These are phyloP conservation scores for Volutella citrinella DNA, from an alignment of 2,329 filamentous ascomycete species.

Conservation along the genomic window DNA sequence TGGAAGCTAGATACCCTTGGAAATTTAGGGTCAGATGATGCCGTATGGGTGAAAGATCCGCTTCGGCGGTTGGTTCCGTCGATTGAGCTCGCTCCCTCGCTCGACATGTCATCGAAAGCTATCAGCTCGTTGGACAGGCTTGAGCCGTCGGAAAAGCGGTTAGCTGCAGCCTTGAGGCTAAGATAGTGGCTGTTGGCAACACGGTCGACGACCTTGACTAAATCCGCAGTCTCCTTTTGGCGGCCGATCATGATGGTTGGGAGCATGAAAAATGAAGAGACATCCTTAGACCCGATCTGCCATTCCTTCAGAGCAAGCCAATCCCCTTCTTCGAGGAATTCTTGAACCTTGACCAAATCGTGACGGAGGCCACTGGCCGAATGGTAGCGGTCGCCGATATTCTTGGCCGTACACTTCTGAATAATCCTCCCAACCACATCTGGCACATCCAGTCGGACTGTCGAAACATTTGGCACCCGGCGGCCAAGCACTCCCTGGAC, in stretches of 20 bases:
- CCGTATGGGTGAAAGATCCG: slow-evolving; percentile 47
- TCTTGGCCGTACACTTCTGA: slow-evolving; percentile 88
- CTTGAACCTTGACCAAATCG: slow-evolving; percentile 72
- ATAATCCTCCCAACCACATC: slow-evolving; percentile 80
- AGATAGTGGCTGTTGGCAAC: slow-evolving; percentile 64
- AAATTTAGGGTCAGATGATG: slow-evolving; percentile 39
- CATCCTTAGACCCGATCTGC: slow-evolving; percentile 76
- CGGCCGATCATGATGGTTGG: slow-evolving; percentile 80
- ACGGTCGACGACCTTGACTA: slow-evolving; percentile 73
- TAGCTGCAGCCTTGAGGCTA: slow-evolving; percentile 38
- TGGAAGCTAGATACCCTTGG: slow-evolving; percentile 37
- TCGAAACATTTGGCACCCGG: slow-evolving; percentile 73
- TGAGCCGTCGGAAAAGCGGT: slow-evolving; percentile 52
- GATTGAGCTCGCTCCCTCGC: slow-evolving; percentile 57
- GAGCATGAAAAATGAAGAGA: slow-evolving; percentile 88
- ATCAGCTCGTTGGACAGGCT: slow-evolving; percentile 48
- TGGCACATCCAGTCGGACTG: slow-evolving; percentile 77
- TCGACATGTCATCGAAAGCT: slow-evolving; percentile 53
- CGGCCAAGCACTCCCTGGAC: slow-evolving; percentile 85
- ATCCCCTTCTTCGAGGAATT: slow-evolving; percentile 73
- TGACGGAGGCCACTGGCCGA: slow-evolving; percentile 82
- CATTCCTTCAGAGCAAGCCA: slow-evolving; percentile 68
- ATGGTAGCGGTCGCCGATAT: slow-evolving; percentile 83
- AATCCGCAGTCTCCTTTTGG: slow-evolving; percentile 64
- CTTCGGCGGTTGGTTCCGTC: slow-evolving; percentile 50